phyloP scores from a whole-genome alignment of 768 basidiomycete species.

The Termitomyces sp. region DNA sequence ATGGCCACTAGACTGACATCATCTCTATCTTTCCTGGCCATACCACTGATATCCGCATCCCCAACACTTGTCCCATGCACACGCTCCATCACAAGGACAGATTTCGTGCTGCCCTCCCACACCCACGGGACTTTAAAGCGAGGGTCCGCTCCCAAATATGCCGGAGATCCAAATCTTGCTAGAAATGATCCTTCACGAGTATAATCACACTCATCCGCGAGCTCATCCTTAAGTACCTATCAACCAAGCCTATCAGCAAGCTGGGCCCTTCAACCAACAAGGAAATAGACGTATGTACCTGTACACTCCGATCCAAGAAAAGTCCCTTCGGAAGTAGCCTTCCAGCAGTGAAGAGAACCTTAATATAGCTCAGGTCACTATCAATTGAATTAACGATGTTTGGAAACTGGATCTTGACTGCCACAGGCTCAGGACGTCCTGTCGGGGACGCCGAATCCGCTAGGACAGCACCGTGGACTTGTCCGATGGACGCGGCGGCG shows the following conservation, averaged over 20 bases:
- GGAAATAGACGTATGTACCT: slow-evolving; percentile 41
- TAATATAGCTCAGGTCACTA: slow-evolving; percentile 84
- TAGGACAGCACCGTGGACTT: slow-evolving; percentile 80
- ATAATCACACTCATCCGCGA: slow-evolving; percentile 93
- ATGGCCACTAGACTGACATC: slow-evolving; percentile 41
- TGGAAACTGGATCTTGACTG: slow-evolving; percentile 93
- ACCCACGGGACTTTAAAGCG: slow-evolving; percentile 85
- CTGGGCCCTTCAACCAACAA: neutral
- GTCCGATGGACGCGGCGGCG: slow-evolving; percentile 95
- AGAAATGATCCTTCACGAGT: slow-evolving; percentile 73
- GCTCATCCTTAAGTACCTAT: slow-evolving; percentile 85
- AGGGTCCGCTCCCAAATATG: slow-evolving; percentile 47
- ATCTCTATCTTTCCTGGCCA: slow-evolving; percentile 63
- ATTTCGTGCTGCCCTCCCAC: slow-evolving; percentile 73
- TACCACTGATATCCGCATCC: slow-evolving; percentile 43
- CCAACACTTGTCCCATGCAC: slow-evolving; percentile 81
- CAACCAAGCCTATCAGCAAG: neutral
- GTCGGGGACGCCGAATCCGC: slow-evolving; percentile 46
- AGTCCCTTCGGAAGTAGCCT: slow-evolving; percentile 81
- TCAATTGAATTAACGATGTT: slow-evolving; percentile 82
- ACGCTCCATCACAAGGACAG: slow-evolving; percentile 86
- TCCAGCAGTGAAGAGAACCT: slow-evolving; percentile 74
- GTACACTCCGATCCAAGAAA: slow-evolving; percentile 84
- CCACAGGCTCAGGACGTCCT: slow-evolving; percentile 50
- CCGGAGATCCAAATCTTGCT: slow-evolving; percentile 46